phyloP scores from a whole-genome alignment of 1,284 basidiomycete genomes.

The Heliocybe sulcata region DNA sequence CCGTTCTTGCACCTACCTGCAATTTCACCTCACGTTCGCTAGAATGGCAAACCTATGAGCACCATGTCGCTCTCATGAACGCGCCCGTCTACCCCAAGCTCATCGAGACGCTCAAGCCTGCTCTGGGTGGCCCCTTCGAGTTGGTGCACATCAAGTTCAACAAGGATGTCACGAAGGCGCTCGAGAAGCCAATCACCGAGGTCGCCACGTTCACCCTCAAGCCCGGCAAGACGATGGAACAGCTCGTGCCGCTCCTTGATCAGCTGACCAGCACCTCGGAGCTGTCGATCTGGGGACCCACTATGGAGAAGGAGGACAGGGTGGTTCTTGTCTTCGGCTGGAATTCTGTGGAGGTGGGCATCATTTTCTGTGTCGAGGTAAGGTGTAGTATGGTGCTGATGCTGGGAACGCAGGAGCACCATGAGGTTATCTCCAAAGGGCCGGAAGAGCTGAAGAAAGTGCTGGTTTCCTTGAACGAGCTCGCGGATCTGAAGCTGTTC shows the following conservation, averaged over 20 bases:
- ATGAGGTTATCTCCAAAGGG: neutral
- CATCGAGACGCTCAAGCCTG: neutral
- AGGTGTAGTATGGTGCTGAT: neutral
- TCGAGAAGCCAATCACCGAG: constrained; percentile 16
- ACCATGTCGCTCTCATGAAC: constrained; percentile 13
- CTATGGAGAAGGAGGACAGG: neutral
- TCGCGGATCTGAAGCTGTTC: neutral
- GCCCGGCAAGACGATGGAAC: constrained; percentile 11
- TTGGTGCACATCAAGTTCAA: constrained; percentile 14
- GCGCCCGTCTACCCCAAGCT: constrained; percentile 10
- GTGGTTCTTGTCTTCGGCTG: neutral
- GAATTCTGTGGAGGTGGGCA: neutral
- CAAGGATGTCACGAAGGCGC: constrained; percentile 11
- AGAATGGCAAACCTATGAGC: constrained; percentile 15
- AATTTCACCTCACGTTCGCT: neutral
- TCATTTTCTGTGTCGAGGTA: neutral
- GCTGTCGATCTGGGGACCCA: neutral
- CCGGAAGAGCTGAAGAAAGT: neutral
- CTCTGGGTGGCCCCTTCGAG: constrained; percentile 3
- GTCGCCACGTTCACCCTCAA: constrained; percentile 12
- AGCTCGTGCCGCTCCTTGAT: constrained; percentile 8
- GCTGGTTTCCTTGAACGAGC: neutral
- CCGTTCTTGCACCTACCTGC: no score
- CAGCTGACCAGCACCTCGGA: constrained; percentile 6
- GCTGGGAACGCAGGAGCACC: neutral